Percentiles rank a stretch among this genome's conserved stretches.
These are phyloP conservation scores for Trypanosoma congolense DNA, from an alignment of 208 protist genomes.

Conservation along the genomic window DNA sequence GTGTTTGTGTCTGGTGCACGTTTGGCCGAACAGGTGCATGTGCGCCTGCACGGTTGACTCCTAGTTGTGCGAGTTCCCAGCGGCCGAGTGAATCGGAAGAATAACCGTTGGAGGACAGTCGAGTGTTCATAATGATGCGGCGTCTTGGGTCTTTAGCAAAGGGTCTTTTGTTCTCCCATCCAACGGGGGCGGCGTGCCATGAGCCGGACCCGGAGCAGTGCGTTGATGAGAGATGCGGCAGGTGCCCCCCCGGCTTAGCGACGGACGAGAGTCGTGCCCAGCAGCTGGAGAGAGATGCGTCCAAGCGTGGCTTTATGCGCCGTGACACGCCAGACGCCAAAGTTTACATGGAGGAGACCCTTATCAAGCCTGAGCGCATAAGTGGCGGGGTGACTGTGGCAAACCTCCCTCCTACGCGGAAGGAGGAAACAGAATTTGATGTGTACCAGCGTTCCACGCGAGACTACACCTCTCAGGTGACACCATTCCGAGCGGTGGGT, in stretches of 20 bases:
- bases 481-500: constrained; percentile 45
- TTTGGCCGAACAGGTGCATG: no score
- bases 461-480: constrained; percentile 77
- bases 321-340: constrained; percentile 47
- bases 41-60: no score
- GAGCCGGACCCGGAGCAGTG: background rate
- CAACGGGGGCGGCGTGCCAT: no score
- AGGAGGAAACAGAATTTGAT: constrained; percentile 59
- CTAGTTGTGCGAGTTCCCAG: no score
- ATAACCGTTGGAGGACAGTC: no score
- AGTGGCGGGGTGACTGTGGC: constrained; percentile 45
- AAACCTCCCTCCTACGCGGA: constrained; percentile 53
- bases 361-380: constrained; percentile 31
- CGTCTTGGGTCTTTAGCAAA: no score
- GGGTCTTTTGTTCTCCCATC: no score
- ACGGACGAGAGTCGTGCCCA: constrained; percentile 21
- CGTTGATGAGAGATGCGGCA: background rate
- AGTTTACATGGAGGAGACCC: constrained; percentile 53
- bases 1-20: no score
- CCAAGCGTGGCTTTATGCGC: constrained; percentile 46
- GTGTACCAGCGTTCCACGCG: constrained; percentile 68
- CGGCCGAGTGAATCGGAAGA: no score
- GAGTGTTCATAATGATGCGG: no score
- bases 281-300: constrained; percentile 45
- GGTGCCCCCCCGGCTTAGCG: background rate